Conservation (phyloP, 352 stramenopile genomes). For the Pythium myriotylum region DNA sequence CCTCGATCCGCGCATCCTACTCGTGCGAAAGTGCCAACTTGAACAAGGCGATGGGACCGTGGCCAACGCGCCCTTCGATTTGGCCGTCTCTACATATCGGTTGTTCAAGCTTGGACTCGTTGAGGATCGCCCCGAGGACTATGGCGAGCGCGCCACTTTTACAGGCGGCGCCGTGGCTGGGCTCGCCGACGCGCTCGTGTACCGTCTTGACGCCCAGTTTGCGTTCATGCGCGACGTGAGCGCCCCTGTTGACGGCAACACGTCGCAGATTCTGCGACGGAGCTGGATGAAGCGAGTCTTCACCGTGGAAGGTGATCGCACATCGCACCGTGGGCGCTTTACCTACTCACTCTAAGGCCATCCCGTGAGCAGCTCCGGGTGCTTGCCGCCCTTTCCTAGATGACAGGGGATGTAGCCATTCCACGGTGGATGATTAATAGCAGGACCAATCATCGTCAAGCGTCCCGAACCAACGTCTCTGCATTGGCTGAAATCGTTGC, state of each 20-base stretch:
- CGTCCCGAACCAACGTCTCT: neutral
- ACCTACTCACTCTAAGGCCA: constrained; percentile 14
- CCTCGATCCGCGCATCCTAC: constrained; percentile 26
- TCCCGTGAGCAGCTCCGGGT: too few species aligned
- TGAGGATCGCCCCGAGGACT: constrained; percentile 54
- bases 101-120: constrained; percentile 47
- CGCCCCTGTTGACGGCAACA: constrained; percentile 50
- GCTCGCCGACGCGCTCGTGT: constrained; percentile 16
- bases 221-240: constrained; percentile 38
- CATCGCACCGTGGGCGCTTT: constrained; percentile 43
- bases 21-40: constrained; percentile 6
- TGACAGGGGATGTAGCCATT: constrained; percentile 19
- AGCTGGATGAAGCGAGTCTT: constrained; percentile 53
- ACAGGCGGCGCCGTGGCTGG: constrained; percentile 17
- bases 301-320: constrained; percentile 42
- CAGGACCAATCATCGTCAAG: constrained; percentile 6
- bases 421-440: neutral
- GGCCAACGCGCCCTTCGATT: neutral
- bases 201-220: constrained; percentile 43
- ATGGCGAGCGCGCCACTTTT: constrained; percentile 53
- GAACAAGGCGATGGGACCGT: neutral
- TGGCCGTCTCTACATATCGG: constrained; percentile 31
- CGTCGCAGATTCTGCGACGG: constrained; percentile 47
- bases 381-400: too few species aligned
- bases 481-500: constrained; percentile 19